A percentile compares a stretch with the other conserved stretches of the same genome.
These are phyloP conservation scores for Fusarium tupiense DNA, from an alignment of 2,329 filamentous ascomycete genomes.

Conservation along the genomic window DNA sequence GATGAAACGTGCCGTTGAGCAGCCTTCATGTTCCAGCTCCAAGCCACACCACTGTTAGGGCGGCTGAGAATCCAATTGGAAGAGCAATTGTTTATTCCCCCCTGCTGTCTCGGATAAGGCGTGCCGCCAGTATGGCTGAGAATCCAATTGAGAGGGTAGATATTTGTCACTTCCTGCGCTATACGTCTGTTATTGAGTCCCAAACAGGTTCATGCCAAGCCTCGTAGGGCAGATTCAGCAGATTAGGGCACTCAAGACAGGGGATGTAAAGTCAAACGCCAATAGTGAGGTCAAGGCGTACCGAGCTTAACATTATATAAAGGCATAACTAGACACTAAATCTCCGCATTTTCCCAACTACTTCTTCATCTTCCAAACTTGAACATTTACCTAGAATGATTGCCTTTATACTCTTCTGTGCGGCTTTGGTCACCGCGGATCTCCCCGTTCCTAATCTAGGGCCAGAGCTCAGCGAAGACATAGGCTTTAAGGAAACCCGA, in stretches of 20 bases:
- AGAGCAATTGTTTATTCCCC: accelerated
- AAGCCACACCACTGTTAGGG: not conserved
- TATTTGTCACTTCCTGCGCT: not conserved
- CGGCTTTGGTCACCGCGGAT: not conserved
- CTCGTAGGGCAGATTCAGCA: not conserved
- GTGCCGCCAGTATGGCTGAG: not conserved
- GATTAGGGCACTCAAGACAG: not conserved
- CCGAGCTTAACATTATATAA: not conserved
- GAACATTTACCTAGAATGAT: not conserved
- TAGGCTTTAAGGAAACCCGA: not conserved
- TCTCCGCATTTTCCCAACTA: not conserved
- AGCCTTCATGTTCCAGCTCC: not conserved
- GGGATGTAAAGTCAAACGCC: not conserved
- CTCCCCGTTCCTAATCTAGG: not conserved
- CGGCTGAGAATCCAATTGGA: not conserved
- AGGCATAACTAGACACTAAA: not conserved
- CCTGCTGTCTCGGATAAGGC: not conserved
- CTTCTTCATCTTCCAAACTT: not conserved
- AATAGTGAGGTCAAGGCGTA: not conserved
- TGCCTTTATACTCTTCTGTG: not conserved
- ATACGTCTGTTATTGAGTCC: not conserved
- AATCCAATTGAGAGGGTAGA: not conserved
- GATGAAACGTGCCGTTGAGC: not conserved
- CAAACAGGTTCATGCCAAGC: not conserved
- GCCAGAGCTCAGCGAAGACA: not conserved